These are phyloP conservation scores for Amanita exitialis DNA, from an alignment of 768 basidiomycete genomes.

Conservation along the genomic window DNA sequence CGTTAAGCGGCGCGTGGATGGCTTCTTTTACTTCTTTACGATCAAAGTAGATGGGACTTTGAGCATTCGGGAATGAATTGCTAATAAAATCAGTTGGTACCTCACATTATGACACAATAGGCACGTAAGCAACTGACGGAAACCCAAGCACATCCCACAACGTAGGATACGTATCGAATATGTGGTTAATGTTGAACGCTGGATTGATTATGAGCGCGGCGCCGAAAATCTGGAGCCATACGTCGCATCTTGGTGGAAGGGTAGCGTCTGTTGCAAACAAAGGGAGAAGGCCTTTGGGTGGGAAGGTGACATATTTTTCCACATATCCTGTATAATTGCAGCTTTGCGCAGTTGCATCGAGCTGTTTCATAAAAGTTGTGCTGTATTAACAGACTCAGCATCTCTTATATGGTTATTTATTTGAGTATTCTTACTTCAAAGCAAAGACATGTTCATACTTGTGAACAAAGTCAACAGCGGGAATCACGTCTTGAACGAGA, in stretches of 20 bases:
- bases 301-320: slow-evolving; percentile 55
- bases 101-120: not conserved
- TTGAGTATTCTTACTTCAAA: slow-evolving; percentile 42
- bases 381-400: slow-evolving; percentile 21
- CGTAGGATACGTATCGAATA: slow-evolving; percentile 66
- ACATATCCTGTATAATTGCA: slow-evolving; percentile 61
- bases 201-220: slow-evolving; percentile 57
- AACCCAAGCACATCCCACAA: slow-evolving; percentile 76
- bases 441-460: slow-evolving; percentile 67
- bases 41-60: slow-evolving; percentile 64
- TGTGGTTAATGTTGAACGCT: slow-evolving; percentile 68
- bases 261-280: slow-evolving; percentile 46
- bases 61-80: slow-evolving; percentile 43
- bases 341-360: slow-evolving; percentile 39
- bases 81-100: slow-evolving; percentile 17
- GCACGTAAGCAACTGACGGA: slow-evolving; percentile 34
- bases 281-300: slow-evolving; percentile 49
- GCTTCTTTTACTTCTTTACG: slow-evolving; percentile 55
- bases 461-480: slow-evolving; percentile 48
- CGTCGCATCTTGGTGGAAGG: slow-evolving; percentile 44
- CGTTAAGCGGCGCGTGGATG: slow-evolving; percentile 58
- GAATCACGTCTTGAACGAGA: too few relatives aligned
- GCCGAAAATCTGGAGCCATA: slow-evolving; percentile 61
- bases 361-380: slow-evolving; percentile 47
- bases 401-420: not conserved